Base-by-base conservation (phyloP, 768 basidiomycete genomes). In the Dacryopinax spathularia region DNA sequence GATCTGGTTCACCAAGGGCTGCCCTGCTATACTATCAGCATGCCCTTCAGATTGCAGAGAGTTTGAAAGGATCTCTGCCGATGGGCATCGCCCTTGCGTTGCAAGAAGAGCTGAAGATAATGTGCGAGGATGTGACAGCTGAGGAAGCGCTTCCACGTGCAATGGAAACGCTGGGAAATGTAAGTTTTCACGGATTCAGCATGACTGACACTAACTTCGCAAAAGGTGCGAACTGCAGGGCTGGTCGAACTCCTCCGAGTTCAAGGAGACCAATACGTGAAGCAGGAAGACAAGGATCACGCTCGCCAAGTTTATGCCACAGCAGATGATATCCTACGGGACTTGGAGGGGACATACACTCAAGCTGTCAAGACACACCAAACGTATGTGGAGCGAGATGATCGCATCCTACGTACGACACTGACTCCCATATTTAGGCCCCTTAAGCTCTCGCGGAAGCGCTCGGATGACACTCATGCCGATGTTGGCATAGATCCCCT, bases 11-110 rank as follows among this genome's bases (percentile, higher is more conserved):
- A 4, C 82, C 85, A 2, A 82, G 87, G 22, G 91, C 94, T 69
- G 85, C 90, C 1, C 85, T 90, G 65, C 93, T 88, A 68, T 95
- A 92, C 70, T 79, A 86, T 0, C 78, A 86, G 37, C 87, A 91
- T 70, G 88, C 88, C 0, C 76, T 80, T n/a, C 83, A 85, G 20
- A 75, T 97, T 0, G 89, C 91, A 0, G 75, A 79, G 56, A 78
- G 86, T 5, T 71, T 91, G 12, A 85, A 84, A 65, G 82, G 86
- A 0, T 83, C 86, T 16, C 79, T 83, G 0, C 75, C 89, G 69
- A 72, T 80, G 6, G 82, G 85, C 22, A 81, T 87, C 9, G 88
- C 89, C 0, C 73, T 86, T 31, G 78, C 84, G 0, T 77, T 81
- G 68, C 81, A 83, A 61, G 87, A 82, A 2, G 89, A 93, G 66